A percentile compares a stretch with the other conserved stretches of the same genome.
Conservation (phyloP, 345 rosid species). For the Rhodamnia rubescens region DNA sequence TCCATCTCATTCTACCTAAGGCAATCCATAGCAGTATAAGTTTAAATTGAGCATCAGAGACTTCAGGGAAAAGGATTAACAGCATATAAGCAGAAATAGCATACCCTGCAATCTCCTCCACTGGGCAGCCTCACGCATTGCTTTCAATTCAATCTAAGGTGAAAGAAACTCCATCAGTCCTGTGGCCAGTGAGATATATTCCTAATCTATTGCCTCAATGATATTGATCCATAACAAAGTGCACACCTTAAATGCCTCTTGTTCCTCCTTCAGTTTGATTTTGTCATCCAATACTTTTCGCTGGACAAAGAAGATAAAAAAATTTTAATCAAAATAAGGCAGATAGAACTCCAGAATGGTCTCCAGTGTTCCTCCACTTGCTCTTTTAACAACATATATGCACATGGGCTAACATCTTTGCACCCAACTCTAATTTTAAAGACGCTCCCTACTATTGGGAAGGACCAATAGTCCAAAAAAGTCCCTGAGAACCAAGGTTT, state of each 20-base stretch:
- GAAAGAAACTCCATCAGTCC: not conserved
- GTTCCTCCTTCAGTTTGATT: constrained; percentile 81
- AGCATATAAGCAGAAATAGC: constrained; percentile 1
- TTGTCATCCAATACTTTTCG: constrained; percentile 80
- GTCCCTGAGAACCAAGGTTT: not conserved
- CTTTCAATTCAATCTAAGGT: constrained; percentile 58
- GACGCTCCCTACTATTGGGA: not conserved
- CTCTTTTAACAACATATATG: not conserved
- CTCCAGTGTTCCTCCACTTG: not conserved
- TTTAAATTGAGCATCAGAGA: not conserved
- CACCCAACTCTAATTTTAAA: not conserved
- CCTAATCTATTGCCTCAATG: not conserved
- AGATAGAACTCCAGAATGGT: not conserved
- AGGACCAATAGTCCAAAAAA: not conserved
- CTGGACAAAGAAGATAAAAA: constrained; percentile 24
- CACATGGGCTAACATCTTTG: not conserved
- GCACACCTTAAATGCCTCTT: constrained; percentile 76
- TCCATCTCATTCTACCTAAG: not conserved
- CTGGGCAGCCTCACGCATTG: constrained; percentile 89
- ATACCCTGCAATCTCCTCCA: constrained; percentile 91
- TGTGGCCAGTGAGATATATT: not conserved
- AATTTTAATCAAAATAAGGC: not conserved
- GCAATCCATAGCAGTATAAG: not conserved
- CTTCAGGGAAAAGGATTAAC: not conserved
- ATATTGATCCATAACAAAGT: not conserved